These are phyloP conservation scores for Coix lacrymajobi DNA, from an alignment of 176 grass and related monocot species.

Conservation along the genomic window DNA sequence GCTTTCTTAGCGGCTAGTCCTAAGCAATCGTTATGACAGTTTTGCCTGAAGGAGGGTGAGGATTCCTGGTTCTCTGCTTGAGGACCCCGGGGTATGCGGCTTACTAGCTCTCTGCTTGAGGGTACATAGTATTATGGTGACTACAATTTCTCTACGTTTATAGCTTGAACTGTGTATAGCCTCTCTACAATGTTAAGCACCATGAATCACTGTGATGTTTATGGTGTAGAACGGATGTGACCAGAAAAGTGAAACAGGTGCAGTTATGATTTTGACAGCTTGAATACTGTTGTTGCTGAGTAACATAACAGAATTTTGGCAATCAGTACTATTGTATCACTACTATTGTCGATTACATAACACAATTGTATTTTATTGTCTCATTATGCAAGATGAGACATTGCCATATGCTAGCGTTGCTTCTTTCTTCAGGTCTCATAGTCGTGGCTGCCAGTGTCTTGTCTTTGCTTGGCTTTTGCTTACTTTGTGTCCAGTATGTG, in stretches of 20 bases:
- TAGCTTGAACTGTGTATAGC: neutral
- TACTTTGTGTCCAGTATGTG: no score
- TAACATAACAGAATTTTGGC: no score
- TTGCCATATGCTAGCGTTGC: no score
- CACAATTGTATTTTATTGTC: no score
- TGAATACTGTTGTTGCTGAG: neutral
- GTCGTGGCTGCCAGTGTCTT: no score
- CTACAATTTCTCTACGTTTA: neutral
- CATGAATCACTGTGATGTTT: neutral
- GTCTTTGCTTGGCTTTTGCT: no score
- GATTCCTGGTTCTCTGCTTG: conserved; percentile 30
- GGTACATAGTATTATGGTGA: neutral
- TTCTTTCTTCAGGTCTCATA: no score
- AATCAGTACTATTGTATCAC: no score
- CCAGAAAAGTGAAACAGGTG: neutral
- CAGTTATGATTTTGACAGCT: neutral
- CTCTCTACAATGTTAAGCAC: neutral
- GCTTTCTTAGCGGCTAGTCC: conserved; percentile 23
- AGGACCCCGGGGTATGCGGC: neutral
- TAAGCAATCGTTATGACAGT: neutral
- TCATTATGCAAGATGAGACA: no score
- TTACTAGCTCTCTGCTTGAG: conserved; percentile 45
- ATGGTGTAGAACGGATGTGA: neutral
- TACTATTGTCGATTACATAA: no score
- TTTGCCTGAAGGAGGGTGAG: neutral